Evolutionary conservation across 805 yeast genomes (phyloP).

Genomic region (Monosporozyma unispora): DNA sequence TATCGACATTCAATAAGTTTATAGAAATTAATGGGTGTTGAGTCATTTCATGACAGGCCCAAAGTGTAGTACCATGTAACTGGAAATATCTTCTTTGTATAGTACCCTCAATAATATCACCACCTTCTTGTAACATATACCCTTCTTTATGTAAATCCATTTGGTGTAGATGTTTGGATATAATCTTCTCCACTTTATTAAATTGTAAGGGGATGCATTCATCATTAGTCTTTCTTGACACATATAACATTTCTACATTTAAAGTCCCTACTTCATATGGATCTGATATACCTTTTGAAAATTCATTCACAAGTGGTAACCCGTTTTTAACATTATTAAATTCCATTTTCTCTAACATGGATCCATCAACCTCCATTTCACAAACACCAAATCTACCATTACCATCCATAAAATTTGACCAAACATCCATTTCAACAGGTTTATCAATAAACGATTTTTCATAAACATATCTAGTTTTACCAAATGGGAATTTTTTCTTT

Average conservation of each 20-base stretch:
- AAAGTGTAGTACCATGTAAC: slow-evolving; percentile 56
- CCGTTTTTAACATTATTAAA: slow-evolving; percentile 8
- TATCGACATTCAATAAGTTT: slow-evolving; percentile 58
- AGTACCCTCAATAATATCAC: slow-evolving; percentile 52
- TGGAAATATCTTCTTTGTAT: slow-evolving; percentile 60
- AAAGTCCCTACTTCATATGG: slow-evolving; percentile 55
- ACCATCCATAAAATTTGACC: slow-evolving; percentile 57
- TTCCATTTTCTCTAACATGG: slow-evolving; percentile 9
- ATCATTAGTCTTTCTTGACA: slow-evolving; percentile 51
- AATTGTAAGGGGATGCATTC: slow-evolving; percentile 67
- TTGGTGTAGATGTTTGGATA: slow-evolving; percentile 32
- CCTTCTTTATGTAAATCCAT: slow-evolving; percentile 45
- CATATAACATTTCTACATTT: slow-evolving; percentile 56
- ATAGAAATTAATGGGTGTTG: slow-evolving; percentile 65
- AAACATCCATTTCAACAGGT: slow-evolving; percentile 42
- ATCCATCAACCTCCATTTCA: slow-evolving; percentile 37
- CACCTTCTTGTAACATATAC: slow-evolving; percentile 79
- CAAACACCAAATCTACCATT: slow-evolving; percentile 87
- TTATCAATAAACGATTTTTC: slow-evolving; percentile 41
- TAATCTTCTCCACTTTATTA: slow-evolving; percentile 38
- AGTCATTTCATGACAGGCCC: slow-evolving; percentile 66
- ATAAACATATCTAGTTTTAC: slow-evolving; percentile 31
- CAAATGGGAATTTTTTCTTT: slow-evolving; percentile 24
- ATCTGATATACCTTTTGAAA: slow-evolving; percentile 42
- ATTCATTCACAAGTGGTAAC: slow-evolving; percentile 48